A percentile compares a stretch with the other conserved stretches of the same genome.
Evolutionary conservation across 306 rosid species (phyloP).

Genomic region (Psophocarpus tetragonolobus): DNA sequence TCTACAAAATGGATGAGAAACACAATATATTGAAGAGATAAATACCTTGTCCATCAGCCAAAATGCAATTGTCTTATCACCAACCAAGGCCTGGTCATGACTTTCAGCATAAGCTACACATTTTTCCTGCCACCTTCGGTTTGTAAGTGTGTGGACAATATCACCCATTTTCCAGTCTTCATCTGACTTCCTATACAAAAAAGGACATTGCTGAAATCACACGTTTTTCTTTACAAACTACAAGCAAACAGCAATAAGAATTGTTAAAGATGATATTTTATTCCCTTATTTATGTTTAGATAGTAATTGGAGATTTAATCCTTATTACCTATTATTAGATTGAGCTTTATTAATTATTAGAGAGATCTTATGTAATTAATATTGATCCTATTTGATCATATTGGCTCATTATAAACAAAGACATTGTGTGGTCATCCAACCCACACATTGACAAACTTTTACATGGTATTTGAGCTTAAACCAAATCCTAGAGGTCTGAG

Average conservation of each 20-base stretch:
- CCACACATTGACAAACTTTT: too few species aligned
- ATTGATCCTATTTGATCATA: too few species aligned
- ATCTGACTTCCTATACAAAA: conserved; percentile 63
- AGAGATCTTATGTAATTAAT: too few species aligned
- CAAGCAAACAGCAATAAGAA: conserved; percentile 22
- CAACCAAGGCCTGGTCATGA: conserved; percentile 99
- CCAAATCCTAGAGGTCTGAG: too few species aligned
- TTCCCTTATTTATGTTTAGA: too few species aligned
- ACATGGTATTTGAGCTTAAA: too few species aligned
- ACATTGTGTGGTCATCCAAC: too few species aligned
- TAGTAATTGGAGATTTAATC: too few species aligned
- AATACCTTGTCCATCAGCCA: conserved; percentile 99
- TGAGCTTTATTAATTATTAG: too few species aligned
- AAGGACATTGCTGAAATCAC: neutral
- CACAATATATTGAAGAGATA: conserved; percentile 21
- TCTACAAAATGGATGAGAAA: conserved; percentile 27
- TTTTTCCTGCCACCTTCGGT: conserved; percentile 96
- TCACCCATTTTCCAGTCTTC: conserved; percentile 87
- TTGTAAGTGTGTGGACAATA: conserved; percentile 76
- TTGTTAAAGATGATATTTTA: too few species aligned
- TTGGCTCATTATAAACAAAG: too few species aligned
- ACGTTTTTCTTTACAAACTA: conserved; percentile 6
- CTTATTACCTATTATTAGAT: too few species aligned
- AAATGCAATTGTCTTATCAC: conserved; percentile 97
- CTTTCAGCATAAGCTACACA: conserved; percentile 97